Evolutionary conservation across 495 filamentous ascomycete species (phyloP).

Genomic region (Glonium stellatum): DNA sequence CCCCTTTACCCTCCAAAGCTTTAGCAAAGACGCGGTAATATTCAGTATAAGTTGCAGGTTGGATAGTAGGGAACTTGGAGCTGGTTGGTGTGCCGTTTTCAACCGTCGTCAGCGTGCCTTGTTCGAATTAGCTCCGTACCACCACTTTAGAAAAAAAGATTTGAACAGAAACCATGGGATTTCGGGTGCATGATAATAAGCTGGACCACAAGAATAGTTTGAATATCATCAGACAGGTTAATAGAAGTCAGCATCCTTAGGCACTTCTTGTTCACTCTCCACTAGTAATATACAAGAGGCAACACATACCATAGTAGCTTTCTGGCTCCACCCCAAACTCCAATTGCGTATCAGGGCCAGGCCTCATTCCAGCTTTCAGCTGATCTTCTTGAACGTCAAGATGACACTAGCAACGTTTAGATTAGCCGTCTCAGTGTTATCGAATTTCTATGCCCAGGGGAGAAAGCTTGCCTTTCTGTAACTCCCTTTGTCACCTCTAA

Average conservation of each 20-base stretch:
- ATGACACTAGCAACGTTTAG: slow-evolving; percentile 41
- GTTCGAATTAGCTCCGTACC: slow-evolving; percentile 34
- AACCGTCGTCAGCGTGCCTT: slow-evolving; percentile 5
- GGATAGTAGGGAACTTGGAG: slow-evolving; percentile 50
- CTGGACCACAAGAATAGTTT: no score
- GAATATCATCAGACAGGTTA: no score
- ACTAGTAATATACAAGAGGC: no score
- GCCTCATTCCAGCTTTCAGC: slow-evolving; percentile 59
- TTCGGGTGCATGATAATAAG: no score
- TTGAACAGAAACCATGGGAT: no score
- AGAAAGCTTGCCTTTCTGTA: slow-evolving; percentile 58
- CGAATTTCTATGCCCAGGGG: neutral
- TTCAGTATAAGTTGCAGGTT: slow-evolving; percentile 63
- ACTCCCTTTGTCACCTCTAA: slow-evolving; percentile 71
- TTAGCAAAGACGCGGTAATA: slow-evolving; percentile 66
- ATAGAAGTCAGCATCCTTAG: no score
- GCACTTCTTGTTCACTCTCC: no score
- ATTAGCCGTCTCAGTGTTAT: neutral
- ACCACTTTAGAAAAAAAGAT: neutral
- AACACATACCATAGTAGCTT: slow-evolving; percentile 41
- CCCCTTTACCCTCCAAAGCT: slow-evolving; percentile 52
- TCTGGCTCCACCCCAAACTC: slow-evolving; percentile 61
- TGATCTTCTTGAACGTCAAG: slow-evolving; percentile 80
- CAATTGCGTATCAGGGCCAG: slow-evolving; percentile 43
- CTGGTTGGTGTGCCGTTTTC: slow-evolving; percentile 35